Base-by-base conservation (phyloP, 2,329 filamentous ascomycete genomes). In the Calycina marina region DNA sequence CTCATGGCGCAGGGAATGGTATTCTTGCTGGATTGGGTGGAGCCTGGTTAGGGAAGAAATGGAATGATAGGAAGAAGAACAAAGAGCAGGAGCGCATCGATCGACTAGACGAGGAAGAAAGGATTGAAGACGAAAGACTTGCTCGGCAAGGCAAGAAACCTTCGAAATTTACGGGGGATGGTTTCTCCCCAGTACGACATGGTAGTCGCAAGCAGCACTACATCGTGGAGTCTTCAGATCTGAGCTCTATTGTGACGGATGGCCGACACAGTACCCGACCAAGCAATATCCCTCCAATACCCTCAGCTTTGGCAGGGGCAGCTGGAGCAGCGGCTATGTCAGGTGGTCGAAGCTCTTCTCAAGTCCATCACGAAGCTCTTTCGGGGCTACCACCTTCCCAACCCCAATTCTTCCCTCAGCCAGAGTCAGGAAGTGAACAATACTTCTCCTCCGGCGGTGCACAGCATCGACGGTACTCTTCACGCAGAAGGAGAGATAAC, bases 161-260 rank as follows among this genome's bases (percentile, higher is more conserved):
- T 62, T 39, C 63, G 67, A 64, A 64, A 44, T 83, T 71, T 39
- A 83, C 78, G 2, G 78, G 72, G 16, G 80, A 85, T 49, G 76
- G 76, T 15, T 62, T 67, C 38, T 58, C 60, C 3, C 63, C 63
- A 11, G n/a, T n/a, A n/a, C n/a, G n/a, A n/a, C n/a, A n/a, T n/a
- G 64, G 69, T 2, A 56, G 65, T 29, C 57, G 55, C 22, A 50
- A 40, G 14, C 30, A 36, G 30, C 27, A 28, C 30, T 46, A 45
- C 22, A 27, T 17, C 6, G 32, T 42, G 26, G 30, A 43, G 14
- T 46, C 50, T 5, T 53, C 51, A 5, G 44, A 51, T 25, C 36
- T 53, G 9, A 48, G 44, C 6, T 50, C 50, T 13, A 41, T 51
- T 9, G 20, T 22, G n/a, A 43, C 49, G 6, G 40, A 45, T 25